Conservation (phyloP, 495 filamentous ascomycete species). For the Hamigera avellanea region DNA sequence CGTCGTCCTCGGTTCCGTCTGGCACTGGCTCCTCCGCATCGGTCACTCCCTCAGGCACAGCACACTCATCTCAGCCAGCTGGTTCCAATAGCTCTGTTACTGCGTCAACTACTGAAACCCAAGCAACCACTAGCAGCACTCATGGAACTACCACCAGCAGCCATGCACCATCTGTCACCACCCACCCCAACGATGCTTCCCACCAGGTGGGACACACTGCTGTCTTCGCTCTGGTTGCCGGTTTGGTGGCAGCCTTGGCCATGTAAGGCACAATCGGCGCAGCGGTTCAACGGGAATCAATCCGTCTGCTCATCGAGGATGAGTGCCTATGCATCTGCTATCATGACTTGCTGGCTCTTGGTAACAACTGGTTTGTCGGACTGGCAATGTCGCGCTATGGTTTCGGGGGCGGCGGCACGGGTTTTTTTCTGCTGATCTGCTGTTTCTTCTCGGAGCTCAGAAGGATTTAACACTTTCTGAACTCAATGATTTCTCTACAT, state of each 20-base stretch:
- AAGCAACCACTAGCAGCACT: neutral
- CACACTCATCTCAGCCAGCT: neutral
- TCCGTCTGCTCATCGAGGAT: too few species aligned
- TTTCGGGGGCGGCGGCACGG: too few species aligned
- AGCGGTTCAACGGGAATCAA: neutral
- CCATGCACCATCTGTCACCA: neutral
- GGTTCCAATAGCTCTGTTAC: neutral
- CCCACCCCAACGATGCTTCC: neutral
- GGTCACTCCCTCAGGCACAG: too few species aligned
- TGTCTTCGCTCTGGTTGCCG: neutral
- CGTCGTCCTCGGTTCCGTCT: too few species aligned
- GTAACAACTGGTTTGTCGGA: too few species aligned
- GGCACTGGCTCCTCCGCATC: too few species aligned
- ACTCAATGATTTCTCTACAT: neutral
- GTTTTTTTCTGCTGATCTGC: too few species aligned
- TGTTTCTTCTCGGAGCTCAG: too few species aligned
- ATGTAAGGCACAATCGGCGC: neutral
- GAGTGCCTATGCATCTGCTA: too few species aligned
- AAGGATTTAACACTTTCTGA: neutral
- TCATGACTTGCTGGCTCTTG: too few species aligned
- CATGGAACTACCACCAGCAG: neutral
- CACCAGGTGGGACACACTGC: neutral
- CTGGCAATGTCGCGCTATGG: too few species aligned
- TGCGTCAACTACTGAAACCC: neutral
- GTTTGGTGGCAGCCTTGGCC: neutral